phyloP scores from a whole-genome alignment of 495 filamentous ascomycete species.

The Neurospora sp. region DNA sequence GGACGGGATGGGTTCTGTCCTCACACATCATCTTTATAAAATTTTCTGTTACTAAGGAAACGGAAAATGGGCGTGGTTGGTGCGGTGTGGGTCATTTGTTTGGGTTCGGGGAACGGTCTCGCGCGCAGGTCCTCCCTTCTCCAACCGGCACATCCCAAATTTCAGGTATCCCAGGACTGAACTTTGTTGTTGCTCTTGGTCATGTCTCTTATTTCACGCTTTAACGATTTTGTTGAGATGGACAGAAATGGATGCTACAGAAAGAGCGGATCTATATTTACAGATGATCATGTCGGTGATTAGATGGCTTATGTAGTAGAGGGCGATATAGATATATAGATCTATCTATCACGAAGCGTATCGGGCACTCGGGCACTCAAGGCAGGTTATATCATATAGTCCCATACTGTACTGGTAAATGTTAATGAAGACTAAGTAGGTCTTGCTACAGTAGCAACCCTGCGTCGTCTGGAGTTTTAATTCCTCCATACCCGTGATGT shows the following conservation, averaged over 20 bases:
- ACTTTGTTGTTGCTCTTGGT: not conserved
- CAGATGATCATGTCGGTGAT: not conserved
- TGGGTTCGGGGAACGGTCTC: not conserved
- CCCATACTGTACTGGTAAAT: not conserved
- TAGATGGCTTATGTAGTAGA: not conserved
- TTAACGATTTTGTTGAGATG: not conserved
- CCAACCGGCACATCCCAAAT: not conserved
- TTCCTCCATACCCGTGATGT: not conserved
- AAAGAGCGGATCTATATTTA: not conserved
- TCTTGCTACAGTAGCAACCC: not conserved
- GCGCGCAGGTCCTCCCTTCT: not conserved
- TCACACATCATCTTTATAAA: not conserved
- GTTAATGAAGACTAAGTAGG: not conserved
- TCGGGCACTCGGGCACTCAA: not conserved
- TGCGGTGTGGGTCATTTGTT: not conserved
- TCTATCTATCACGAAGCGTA: not conserved
- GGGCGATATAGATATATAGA: not conserved
- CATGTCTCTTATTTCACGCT: not conserved
- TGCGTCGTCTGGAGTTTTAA: not conserved
- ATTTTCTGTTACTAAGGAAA: not conserved
- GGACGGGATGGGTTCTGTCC: not conserved
- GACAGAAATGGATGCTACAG: not conserved
- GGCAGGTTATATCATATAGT: not conserved
- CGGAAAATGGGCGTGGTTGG: not conserved
- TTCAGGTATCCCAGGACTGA: not conserved